phyloP scores from a whole-genome alignment of 768 basidiomycete species.

The Crepidotus variabilis region DNA sequence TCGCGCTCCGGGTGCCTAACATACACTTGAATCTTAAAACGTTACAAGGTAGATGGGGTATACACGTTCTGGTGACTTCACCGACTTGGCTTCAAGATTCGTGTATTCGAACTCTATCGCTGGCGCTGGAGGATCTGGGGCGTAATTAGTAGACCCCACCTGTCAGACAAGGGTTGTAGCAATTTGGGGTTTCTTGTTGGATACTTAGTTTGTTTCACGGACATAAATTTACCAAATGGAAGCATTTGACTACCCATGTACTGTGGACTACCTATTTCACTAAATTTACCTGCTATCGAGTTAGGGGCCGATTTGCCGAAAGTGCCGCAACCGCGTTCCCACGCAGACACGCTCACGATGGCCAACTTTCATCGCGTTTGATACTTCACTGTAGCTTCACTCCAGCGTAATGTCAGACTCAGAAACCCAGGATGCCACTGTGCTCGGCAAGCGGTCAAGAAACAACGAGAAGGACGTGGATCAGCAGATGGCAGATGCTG shows the following conservation, averaged over 20 bases:
- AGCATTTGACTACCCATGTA: no score
- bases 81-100: not conserved
- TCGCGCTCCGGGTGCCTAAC: slow-evolving; percentile 48
- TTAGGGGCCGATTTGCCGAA: no score
- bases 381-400: not conserved
- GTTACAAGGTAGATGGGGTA: not conserved
- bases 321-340: no score
- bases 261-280: no score
- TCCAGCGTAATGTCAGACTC: slow-evolving; percentile 5
- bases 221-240: no score
- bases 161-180: not conserved
- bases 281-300: no score
- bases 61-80: not conserved
- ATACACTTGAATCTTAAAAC: not conserved
- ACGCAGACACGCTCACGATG: no score
- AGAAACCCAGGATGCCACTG: slow-evolving; percentile 38
- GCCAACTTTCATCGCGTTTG: no score
- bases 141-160: not conserved
- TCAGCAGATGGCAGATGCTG: slow-evolving; percentile 10
- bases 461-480: slow-evolving; percentile 27
- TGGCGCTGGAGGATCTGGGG: not conserved
- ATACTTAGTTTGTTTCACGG: no score
- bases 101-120: not conserved
- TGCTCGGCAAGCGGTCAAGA: slow-evolving; percentile 65
- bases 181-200: no score